Evolutionary conservation across 164 flowering plant species (phyloP).

Genomic region (Magnolia sinica): DNA sequence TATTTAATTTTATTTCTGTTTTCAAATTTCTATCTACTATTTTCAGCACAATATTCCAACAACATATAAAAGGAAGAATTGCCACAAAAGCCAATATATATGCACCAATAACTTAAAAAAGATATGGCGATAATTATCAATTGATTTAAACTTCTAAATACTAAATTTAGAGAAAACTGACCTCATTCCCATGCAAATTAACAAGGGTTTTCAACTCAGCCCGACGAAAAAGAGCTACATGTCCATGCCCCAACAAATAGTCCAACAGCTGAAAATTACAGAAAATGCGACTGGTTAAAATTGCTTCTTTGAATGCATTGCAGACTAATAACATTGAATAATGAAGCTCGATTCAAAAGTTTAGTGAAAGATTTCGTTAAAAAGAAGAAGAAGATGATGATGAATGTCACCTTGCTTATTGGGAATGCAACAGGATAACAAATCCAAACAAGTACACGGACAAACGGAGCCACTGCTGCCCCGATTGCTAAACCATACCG

Average conservation of each 20-base stretch:
- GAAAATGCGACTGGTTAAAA: slow-evolving; percentile 7
- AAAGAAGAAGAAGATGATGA: background rate
- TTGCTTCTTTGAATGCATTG: background rate
- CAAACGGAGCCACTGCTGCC: slow-evolving; percentile 81
- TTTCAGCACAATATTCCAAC: too few relatives aligned
- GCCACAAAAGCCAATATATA: background rate
- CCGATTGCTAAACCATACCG: slow-evolving; percentile 94
- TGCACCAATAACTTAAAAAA: background rate
- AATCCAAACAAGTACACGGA: slow-evolving; percentile 92
- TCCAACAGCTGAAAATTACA: slow-evolving; percentile 64
- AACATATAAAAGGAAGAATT: too few relatives aligned
- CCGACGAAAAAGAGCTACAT: slow-evolving; percentile 87
- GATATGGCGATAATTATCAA: background rate
- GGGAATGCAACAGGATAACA: slow-evolving; percentile 97
- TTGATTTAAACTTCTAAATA: background rate
- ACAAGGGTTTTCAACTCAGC: slow-evolving; percentile 98
- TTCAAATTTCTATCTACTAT: too few relatives aligned
- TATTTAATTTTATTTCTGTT: too few relatives aligned
- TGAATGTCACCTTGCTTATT: slow-evolving; percentile 79
- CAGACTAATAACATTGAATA: background rate
- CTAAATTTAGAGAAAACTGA: slow-evolving; percentile 20
- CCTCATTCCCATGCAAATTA: slow-evolving; percentile 93
- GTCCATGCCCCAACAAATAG: slow-evolving; percentile 66
- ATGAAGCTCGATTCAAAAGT: background rate
- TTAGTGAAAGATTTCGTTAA: background rate